These are phyloP conservation scores for Monilinia fructigena DNA, from an alignment of 2,329 filamentous ascomycete genomes.

Conservation along the genomic window DNA sequence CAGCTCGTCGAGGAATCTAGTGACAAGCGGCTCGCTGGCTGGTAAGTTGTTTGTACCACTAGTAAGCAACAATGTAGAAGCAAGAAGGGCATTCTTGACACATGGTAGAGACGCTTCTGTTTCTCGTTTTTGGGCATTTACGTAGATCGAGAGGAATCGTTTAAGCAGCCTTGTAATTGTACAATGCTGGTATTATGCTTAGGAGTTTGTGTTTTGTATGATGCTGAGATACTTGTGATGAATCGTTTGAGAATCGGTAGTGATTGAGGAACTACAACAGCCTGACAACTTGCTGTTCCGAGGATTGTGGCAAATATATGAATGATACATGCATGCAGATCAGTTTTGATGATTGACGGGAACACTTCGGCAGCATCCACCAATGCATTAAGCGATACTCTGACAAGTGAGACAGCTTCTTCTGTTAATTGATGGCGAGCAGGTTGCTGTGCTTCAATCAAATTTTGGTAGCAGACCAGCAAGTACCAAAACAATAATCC, in stretches of 20 bases:
- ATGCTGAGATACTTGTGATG: constrained; percentile 67
- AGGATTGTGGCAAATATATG: constrained; percentile 95
- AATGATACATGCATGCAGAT: constrained; percentile 92
- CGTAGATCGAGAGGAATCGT: constrained; percentile 77
- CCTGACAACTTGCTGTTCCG: constrained; percentile 81
- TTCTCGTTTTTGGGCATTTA: constrained; percentile 73
- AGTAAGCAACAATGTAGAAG: constrained; percentile 85
- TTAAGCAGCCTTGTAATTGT: constrained; percentile 80
- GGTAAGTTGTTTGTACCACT: constrained; percentile 72
- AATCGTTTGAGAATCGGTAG: constrained; percentile 92
- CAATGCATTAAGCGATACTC: constrained; percentile 77
- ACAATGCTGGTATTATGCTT: constrained; percentile 41
- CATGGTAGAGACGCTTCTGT: constrained; percentile 74
- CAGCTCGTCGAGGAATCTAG: constrained; percentile 74
- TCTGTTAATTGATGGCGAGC: constrained; percentile 77
- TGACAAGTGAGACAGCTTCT: constrained; percentile 78
- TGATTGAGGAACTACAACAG: constrained; percentile 82
- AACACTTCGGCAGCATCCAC: constrained; percentile 96
- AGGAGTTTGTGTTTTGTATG: constrained; percentile 42
- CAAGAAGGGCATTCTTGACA: constrained; percentile 89
- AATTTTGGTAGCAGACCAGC: constrained; percentile 82
- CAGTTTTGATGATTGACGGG: constrained; percentile 92
- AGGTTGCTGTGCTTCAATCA: constrained; percentile 62
- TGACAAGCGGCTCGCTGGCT: constrained; percentile 71
- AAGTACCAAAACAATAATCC: constrained; percentile 92